These are phyloP conservation scores for Quercus cerris DNA, from an alignment of 306 rosid genomes.

Conservation along the genomic window DNA sequence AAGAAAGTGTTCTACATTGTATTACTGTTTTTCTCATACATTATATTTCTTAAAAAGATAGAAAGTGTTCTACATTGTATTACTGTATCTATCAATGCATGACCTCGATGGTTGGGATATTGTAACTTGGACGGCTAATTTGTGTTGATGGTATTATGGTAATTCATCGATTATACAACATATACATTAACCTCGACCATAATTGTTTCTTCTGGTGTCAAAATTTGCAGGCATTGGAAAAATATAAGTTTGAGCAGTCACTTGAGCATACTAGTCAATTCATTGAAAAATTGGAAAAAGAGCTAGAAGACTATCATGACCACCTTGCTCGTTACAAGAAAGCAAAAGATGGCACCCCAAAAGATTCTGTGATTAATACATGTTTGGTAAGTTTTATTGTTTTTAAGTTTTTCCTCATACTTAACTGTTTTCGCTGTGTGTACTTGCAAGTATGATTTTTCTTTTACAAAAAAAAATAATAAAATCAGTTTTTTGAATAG, in stretches of 20 bases:
- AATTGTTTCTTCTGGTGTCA: background rate
- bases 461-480: too few species aligned
- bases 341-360: conserved; percentile 30
- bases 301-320: conserved; percentile 63
- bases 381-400: background rate
- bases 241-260: conserved; percentile 63
- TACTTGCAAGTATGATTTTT: too few species aligned
- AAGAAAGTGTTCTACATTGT: background rate
- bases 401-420: background rate
- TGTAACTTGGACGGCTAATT: background rate
- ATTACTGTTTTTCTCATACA: background rate
- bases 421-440: background rate
- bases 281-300: conserved; percentile 80
- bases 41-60: too few species aligned
- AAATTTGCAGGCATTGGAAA: conserved; percentile 73
- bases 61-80: too few species aligned
- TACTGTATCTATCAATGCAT: too few species aligned
- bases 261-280: conserved; percentile 89
- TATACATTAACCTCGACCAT: background rate
- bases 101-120: too few species aligned
- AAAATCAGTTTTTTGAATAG: background rate
- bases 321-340: conserved; percentile 55
- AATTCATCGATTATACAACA: background rate
- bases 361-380: conserved; percentile 22
- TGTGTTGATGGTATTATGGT: background rate